A percentile compares a stretch with the other conserved stretches of the same genome.
Conservation (phyloP, 73 alveolate genomes). For the Urostyla sp. region DNA sequence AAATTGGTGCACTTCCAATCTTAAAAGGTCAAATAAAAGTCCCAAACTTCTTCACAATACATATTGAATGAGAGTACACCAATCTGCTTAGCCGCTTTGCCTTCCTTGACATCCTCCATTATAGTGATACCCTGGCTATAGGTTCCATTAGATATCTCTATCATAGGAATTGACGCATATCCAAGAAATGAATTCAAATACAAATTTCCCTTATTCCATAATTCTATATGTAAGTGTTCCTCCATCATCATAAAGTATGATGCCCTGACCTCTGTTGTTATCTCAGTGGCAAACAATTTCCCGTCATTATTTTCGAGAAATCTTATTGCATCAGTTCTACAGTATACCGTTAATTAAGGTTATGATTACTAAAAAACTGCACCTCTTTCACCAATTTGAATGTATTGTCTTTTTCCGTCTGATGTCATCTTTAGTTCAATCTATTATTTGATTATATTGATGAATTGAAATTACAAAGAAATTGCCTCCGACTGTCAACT, state of each 20-base stretch:
- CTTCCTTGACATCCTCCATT: slow-evolving; percentile 2
- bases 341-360: too few species aligned
- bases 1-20: slow-evolving; percentile 62
- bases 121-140: slow-evolving; percentile 27
- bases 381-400: slow-evolving; percentile 52
- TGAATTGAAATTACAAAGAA: slow-evolving; percentile 26
- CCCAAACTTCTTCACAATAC: slow-evolving; percentile 60
- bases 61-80: slow-evolving; percentile 44
- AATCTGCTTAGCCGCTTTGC: background rate
- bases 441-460: background rate
- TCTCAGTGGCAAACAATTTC: slow-evolving; percentile 32
- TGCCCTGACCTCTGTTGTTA: slow-evolving; percentile 57
- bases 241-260: slow-evolving; percentile 52
- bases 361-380: slow-evolving; percentile 31
- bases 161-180: slow-evolving; percentile 39
- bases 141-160: slow-evolving; percentile 49
- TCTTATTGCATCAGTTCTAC: slow-evolving; percentile 59
- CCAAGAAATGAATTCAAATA: slow-evolving; percentile 45
- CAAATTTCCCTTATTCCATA: slow-evolving; percentile 45
- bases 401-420: background rate
- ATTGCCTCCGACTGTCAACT: slow-evolving; percentile 69
- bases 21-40: slow-evolving; percentile 60
- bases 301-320: slow-evolving; percentile 27
- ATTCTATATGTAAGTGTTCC: slow-evolving; percentile 59
- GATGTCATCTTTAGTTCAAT: slow-evolving; percentile 56